A percentile compares a stretch with the other conserved stretches of the same genome.
Conservation (phyloP, 441 rosid genomes). For the Syzygium syzygioides region DNA sequence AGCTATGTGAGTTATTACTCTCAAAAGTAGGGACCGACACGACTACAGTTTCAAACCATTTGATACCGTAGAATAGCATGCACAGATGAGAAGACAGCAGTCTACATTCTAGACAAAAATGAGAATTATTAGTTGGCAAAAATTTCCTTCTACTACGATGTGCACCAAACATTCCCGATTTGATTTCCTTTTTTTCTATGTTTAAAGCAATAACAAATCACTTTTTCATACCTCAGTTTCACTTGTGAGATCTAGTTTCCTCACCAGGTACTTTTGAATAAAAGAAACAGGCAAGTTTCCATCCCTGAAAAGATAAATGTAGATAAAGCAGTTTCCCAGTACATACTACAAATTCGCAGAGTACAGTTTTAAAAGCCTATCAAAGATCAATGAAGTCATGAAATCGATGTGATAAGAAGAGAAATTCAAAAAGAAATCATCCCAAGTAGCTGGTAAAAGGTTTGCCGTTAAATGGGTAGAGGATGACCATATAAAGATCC, state of each 20-base stretch:
- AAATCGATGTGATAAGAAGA: background rate
- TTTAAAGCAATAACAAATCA: background rate
- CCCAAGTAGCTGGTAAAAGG: background rate
- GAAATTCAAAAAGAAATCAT: background rate
- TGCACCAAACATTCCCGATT: background rate
- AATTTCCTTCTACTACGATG: background rate
- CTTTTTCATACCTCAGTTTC: constrained; percentile 60
- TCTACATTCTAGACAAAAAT: background rate
- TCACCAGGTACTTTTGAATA: constrained; percentile 82
- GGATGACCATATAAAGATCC: background rate
- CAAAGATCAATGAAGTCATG: background rate
- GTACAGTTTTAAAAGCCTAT: background rate
- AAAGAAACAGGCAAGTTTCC: constrained; percentile 76
- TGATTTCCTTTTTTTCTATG: background rate
- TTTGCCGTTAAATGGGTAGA: background rate
- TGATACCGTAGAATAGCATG: background rate
- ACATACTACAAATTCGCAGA: background rate
- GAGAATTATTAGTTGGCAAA: background rate
- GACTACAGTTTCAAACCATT: background rate
- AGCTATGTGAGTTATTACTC: background rate
- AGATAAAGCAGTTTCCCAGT: background rate
- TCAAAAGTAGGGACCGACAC: background rate
- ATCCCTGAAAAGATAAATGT: constrained; percentile 45
- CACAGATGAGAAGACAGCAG: background rate
- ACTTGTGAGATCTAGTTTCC: constrained; percentile 71